phyloP scores from a whole-genome alignment of 2,329 filamentous ascomycete genomes.

The Fusarium camptoceras region DNA sequence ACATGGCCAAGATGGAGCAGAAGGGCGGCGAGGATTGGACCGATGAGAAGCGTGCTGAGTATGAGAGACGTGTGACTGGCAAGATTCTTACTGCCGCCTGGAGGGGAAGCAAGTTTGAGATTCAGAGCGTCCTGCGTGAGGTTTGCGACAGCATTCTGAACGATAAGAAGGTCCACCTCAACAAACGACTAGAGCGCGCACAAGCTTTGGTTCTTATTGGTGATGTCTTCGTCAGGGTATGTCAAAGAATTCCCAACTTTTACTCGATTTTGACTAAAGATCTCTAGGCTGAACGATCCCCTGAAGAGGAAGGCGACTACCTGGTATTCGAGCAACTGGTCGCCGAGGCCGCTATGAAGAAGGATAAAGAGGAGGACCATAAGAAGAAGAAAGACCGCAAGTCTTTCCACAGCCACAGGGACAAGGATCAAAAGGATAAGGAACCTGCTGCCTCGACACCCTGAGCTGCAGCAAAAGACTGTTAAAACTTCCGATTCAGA shows the following conservation, averaged over 20 bases:
- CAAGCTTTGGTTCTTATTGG: slow-evolving; percentile 90
- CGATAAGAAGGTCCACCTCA: slow-evolving; percentile 79
- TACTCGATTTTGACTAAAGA: slow-evolving; percentile 8
- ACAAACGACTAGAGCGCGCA: slow-evolving; percentile 90
- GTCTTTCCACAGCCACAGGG: slow-evolving; percentile 25
- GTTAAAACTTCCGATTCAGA: not conserved
- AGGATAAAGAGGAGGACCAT: slow-evolving; percentile 74
- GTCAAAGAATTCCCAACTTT: slow-evolving; percentile 34
- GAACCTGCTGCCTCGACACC: slow-evolving; percentile 13
- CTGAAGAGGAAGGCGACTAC: slow-evolving; percentile 97
- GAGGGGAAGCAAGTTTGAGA: slow-evolving; percentile 97
- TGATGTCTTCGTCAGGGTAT: slow-evolving; percentile 88
- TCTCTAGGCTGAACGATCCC: slow-evolving; percentile 81
- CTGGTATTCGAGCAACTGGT: slow-evolving; percentile 99
- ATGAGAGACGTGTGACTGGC: slow-evolving; percentile 93
- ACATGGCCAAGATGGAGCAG: slow-evolving; percentile 97
- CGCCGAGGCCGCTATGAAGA: slow-evolving; percentile 95
- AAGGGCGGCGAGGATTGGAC: slow-evolving; percentile 97
- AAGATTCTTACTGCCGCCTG: slow-evolving; percentile 98
- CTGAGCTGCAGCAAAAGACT: not conserved
- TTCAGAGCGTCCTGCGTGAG: slow-evolving; percentile 93
- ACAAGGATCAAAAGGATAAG: slow-evolving; percentile 29
- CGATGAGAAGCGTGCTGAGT: slow-evolving; percentile 95
- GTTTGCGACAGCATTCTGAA: slow-evolving; percentile 91
- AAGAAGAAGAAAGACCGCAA: slow-evolving; percentile 69